Evolutionary conservation across 148 eudicot genomes (phyloP).

Genomic region (Vaccinium darrowii): DNA sequence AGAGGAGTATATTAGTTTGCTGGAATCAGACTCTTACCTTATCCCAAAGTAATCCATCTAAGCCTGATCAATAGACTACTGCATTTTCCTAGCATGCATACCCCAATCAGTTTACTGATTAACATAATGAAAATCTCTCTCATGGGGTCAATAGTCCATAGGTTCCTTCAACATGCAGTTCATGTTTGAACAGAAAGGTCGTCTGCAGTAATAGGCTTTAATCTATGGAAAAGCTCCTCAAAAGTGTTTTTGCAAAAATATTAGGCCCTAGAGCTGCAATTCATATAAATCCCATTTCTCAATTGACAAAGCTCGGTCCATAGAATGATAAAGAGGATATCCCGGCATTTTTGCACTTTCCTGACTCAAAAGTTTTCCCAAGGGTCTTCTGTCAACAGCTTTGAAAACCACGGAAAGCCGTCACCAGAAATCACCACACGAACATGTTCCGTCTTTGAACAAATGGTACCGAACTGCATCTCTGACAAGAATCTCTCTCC

Average conservation of each 20-base stretch:
- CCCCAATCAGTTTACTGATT: slow-evolving; percentile 1
- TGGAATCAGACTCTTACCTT: background rate
- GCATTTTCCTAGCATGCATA: background rate
- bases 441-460: slow-evolving; percentile 87
- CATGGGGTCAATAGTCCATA: background rate
- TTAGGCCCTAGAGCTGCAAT: background rate
- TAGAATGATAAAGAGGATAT: background rate
- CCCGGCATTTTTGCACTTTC: background rate
- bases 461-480: slow-evolving; percentile 92
- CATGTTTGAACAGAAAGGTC: background rate
- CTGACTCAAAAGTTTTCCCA: background rate
- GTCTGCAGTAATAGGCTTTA: background rate
- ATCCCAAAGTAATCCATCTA: slow-evolving; percentile 5
- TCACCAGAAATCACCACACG: slow-evolving; percentile 99
- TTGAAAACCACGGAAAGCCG: background rate
- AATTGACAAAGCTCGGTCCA: background rate
- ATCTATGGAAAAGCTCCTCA: background rate
- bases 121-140: background rate
- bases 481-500: slow-evolving; percentile 92
- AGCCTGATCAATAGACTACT: background rate
- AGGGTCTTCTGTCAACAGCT: background rate
- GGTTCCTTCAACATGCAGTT: slow-evolving; percentile 1
- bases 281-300: background rate
- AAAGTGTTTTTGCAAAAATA: background rate
- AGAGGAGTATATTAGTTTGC: background rate